Evolutionary conservation across 768 basidiomycete species (phyloP).

Genomic region (Asterophora lycoperdoides): DNA sequence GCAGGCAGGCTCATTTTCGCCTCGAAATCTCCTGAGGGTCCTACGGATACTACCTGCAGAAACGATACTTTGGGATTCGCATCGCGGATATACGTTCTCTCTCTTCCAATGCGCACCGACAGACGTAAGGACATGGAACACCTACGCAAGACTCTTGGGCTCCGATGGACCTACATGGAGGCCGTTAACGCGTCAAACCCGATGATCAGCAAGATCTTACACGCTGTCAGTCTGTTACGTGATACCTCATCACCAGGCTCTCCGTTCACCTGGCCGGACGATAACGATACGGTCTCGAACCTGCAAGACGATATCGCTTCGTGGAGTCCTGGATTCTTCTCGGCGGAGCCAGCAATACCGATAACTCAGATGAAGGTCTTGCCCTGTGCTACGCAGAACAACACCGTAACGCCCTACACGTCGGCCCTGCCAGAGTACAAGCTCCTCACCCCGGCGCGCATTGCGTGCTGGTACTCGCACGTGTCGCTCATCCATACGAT

Average conservation of each 20-base stretch:
- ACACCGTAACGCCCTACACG: conserved; percentile 31
- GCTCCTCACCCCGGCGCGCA: conserved; percentile 52
- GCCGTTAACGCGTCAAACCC: conserved; percentile 40
- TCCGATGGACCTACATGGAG: conserved; percentile 52
- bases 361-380: conserved; percentile 8
- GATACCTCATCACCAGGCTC: not conserved
- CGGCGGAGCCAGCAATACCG: conserved; percentile 3
- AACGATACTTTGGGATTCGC: conserved; percentile 33
- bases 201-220: conserved; percentile 37
- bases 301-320: conserved; percentile 21
- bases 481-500: conserved; percentile 46
- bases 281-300: conserved; percentile 10
- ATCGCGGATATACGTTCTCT: conserved; percentile 50
- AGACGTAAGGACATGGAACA: conserved; percentile 55
- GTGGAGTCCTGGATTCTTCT: conserved; percentile 21
- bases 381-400: conserved; percentile 25
- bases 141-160: conserved; percentile 40
- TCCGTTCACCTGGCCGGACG: conserved; percentile 21
- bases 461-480: conserved; percentile 76
- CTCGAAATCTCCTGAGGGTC: too few species aligned
- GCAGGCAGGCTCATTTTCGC: too few species aligned
- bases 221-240: conserved; percentile 37
- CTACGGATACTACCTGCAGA: not conserved
- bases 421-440: conserved; percentile 39
- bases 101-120: conserved; percentile 52